Base-by-base conservation (phyloP, 2,329 filamentous ascomycete species). In the Didymellaceae sp. region DNA sequence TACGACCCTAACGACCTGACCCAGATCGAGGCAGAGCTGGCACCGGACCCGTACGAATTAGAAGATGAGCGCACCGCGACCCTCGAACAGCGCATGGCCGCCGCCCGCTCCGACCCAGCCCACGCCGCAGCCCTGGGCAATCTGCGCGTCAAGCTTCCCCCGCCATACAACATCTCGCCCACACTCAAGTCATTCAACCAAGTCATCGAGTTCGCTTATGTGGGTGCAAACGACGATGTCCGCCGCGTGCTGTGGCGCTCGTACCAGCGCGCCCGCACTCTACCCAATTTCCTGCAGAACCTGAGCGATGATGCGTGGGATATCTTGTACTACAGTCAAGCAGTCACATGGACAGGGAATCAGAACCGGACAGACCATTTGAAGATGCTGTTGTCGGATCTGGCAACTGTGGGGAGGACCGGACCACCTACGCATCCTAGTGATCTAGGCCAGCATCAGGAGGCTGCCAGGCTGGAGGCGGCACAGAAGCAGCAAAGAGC, bases 291-390 rank as follows among this genome's bases (percentile, higher is more conserved):
- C 10, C 40, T 74, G 7, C 54, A 63, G n/a, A 67, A 54, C 13
- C 41, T 74, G 6, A 62, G 63, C 11, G 64, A 70, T 16, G 67
- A 73, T 25, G 67, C 68, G 3, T 74, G 72, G 72, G 72, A 74
- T 34, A 64, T 74, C 6, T 25, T 74, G 33, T 74, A 70, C 43
- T 74, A 73, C 32, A 70, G 63, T 1, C 72, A 74, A 40, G 71
- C 71, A 2, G 70, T 73, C 5, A 70, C 61, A 7, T 74, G 70
- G 71, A 40, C 54, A 1, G 57, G 58, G 1, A 74, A 74, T 45
- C 62, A 67, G 38, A 72, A 71, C 28, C 57, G 70, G 5, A 56
- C 65, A 25, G 44, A 58, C 18, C 69, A 73, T 58, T 42, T 74
- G 34, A 50, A 45, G 18, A 39, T 65, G 32, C 18, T 74, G 22